Conservation (phyloP, 164 flowering plant species). For the Tetracentron sinense region DNA sequence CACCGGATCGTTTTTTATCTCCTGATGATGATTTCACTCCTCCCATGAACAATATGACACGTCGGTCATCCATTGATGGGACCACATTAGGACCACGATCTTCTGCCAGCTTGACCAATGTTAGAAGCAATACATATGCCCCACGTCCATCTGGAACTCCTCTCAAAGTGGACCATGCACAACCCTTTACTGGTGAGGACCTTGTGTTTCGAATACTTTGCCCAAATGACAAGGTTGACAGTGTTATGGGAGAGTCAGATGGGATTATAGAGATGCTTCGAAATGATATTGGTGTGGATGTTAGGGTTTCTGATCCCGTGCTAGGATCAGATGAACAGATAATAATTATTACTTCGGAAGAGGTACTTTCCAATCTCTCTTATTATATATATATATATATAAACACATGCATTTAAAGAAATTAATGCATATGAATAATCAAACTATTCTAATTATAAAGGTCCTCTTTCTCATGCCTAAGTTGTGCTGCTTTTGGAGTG, state of each 20-base stretch:
- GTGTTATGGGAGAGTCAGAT: constrained; percentile 67
- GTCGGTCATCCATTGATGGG: constrained; percentile 47
- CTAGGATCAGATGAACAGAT: constrained; percentile 72
- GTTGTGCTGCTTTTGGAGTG: no score
- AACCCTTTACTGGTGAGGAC: constrained; percentile 54
- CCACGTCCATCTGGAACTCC: constrained; percentile 47
- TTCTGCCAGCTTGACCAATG: constrained; percentile 27
- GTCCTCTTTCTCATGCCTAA: no score
- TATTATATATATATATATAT: no score
- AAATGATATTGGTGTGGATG: constrained; percentile 84
- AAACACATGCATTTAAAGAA: no score
- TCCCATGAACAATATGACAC: constrained; percentile 39
- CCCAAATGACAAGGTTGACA: constrained; percentile 67
- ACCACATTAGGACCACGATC: constrained; percentile 40
- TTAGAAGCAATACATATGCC: constrained; percentile 38
- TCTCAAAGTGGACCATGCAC: constrained; percentile 40
- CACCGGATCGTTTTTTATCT: constrained; percentile 67
- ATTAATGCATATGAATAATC: no score
- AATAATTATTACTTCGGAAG: constrained; percentile 75
- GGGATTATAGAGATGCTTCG: constrained; percentile 82
- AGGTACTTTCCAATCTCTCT: constrained; percentile 54
- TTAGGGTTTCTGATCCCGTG: constrained; percentile 60
- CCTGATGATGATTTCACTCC: constrained; percentile 75
- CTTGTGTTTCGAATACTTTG: constrained; percentile 90
- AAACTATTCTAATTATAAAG: no score